Conservation (phyloP, 139 green algal species). For the Micromonas pusilla region DNA sequence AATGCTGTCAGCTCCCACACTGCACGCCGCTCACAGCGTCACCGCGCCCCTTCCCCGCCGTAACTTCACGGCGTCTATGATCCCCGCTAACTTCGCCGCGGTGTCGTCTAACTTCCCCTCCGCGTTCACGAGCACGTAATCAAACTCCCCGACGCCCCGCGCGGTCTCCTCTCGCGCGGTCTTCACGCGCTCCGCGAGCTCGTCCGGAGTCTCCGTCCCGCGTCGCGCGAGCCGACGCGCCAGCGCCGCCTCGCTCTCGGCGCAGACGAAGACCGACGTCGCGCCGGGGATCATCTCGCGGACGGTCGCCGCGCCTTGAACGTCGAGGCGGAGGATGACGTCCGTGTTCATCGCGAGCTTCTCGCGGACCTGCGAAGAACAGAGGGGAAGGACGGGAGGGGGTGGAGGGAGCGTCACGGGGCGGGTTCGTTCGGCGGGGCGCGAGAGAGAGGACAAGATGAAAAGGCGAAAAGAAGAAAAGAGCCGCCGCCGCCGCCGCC, state of each 20-base stretch:
- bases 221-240: conserved; percentile 66
- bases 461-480: too few relatives aligned
- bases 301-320: conserved; percentile 80
- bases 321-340: conserved; percentile 86
- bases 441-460: too few relatives aligned
- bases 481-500: too few relatives aligned
- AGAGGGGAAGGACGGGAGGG: too few relatives aligned
- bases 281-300: conserved; percentile 62
- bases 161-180: conserved; percentile 67
- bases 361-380: too few relatives aligned
- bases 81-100: conserved; percentile 59
- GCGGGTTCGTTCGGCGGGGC: too few relatives aligned
- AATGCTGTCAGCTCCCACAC: too few relatives aligned
- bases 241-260: conserved; percentile 70
- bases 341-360: conserved; percentile 66
- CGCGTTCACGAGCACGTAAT: conserved; percentile 90
- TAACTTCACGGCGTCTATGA: conserved; percentile 79
- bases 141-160: conserved; percentile 61
- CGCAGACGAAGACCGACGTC: conserved; percentile 79
- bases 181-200: conserved; percentile 51
- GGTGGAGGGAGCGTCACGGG: too few relatives aligned
- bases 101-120: conserved; percentile 69
- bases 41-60: neutral
- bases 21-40: too few relatives aligned
- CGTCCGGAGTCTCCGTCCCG: conserved; percentile 74